Base-by-base conservation (phyloP, 1,139 yeast genomes). In the Taphrina sp. region DNA sequence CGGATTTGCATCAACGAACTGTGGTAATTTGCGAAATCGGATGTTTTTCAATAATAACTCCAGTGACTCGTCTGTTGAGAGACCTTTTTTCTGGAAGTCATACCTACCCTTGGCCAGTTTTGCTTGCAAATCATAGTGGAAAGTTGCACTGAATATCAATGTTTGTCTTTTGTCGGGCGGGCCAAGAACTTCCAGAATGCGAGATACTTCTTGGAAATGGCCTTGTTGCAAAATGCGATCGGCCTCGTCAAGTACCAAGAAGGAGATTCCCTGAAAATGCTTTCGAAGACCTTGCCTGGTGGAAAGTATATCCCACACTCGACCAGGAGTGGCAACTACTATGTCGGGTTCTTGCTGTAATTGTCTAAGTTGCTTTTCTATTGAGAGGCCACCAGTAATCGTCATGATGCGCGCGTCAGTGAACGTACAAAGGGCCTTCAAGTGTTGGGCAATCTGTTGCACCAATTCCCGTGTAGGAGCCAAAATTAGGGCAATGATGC, bases 401-500 rank as follows among this genome's bases (percentile, higher is more conserved):
- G 90, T 79, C n/a, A 89, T 77, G 51, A 90, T 79, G 0, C 85
- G 80, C 56, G 77, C 72, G 0, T 87, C 84, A 47, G 84, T 78
- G 62, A 72, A 79, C 57, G 80, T 77, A 14, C 89, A 76, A 5
- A 89, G 67, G 14, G 74, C 73, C 61, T 80, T 78, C 60, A 92
- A 70, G 71, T 92, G 97, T 61, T 82, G 80, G 36, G 83, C 81
- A 52, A 94, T 96, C 71, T 94, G 99, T 63, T 86, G 94, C 0
- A 96, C 98, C 64, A 94, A 77, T 69, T 94, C 98, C 74, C 99
- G 79, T 0, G 99, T 94, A 19, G 99, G 99, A 0, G 95, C 85
- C 66, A 94, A 86, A 19, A 94, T 79, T 10, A 94, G 73, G 7
- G 90, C 97, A 2, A 83, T 74, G 10, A 58, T 46, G 35, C 57